phyloP scores from a whole-genome alignment of 2,329 filamentous ascomycete species.

The Helminthosporium solani region DNA sequence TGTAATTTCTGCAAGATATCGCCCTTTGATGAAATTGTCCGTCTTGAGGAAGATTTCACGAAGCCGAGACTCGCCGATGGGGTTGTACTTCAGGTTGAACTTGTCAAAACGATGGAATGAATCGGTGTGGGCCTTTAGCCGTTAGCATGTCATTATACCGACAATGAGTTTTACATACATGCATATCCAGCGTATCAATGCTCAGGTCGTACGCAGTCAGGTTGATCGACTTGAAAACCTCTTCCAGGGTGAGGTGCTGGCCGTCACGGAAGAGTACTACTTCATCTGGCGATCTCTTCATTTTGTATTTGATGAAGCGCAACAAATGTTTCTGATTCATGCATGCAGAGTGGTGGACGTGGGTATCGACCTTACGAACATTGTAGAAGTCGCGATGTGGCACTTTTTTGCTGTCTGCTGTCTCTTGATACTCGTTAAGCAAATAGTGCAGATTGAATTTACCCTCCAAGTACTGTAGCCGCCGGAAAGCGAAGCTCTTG shows the following conservation, averaged over 20 bases:
- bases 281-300: constrained; percentile 97
- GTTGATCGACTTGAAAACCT: constrained; percentile 97
- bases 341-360: constrained; percentile 97
- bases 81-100: constrained; percentile 99
- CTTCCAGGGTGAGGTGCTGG: constrained; percentile 82
- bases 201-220: constrained; percentile 95
- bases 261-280: constrained; percentile 89
- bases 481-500: constrained; percentile 95
- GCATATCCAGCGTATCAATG: constrained; percentile 98
- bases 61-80: constrained; percentile 89
- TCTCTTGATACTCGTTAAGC: constrained; percentile 96
- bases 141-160: constrained; percentile 12
- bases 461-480: constrained; percentile 91
- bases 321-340: constrained; percentile 99
- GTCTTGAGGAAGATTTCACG: constrained; percentile 99
- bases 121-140: constrained; percentile 78
- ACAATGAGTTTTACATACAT: constrained; percentile 59
- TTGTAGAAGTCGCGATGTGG: constrained; percentile 99
- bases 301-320: constrained; percentile 99
- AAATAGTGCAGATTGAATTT: constrained; percentile 95
- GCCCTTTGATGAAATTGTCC: constrained; percentile 94
- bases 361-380: constrained; percentile 96
- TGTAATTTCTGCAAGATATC: constrained; percentile 95
- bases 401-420: constrained; percentile 95
- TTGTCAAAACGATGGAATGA: constrained; percentile 99